Evolutionary conservation across 2,329 filamentous ascomycete species (phyloP), one percentile per base, ranked within the genome.

Genomic region (Fusarium burgessii): DNA sequence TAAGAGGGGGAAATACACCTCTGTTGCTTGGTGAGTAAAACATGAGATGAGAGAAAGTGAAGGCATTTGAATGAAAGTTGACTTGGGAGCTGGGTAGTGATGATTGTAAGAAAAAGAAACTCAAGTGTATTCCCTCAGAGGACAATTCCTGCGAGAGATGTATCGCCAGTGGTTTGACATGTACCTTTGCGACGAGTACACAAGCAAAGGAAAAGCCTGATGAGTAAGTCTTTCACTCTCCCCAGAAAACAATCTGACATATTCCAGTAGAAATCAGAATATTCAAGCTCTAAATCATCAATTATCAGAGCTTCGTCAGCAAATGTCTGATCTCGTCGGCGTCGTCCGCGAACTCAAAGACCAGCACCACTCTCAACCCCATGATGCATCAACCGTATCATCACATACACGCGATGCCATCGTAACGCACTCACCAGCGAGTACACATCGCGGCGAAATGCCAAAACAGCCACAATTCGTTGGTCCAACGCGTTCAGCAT

Each of bases 101-200:
- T 52, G 80, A 82, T 25, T 83, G 82, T 67, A 82, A 82, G 62
- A 81, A 79, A 41, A 71, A 80, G 32, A 83, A 83, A 60, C 79
- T 83, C 58, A 83, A 83, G 62, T 83, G 82, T 67, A 73, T 80
- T 40, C 77, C 77, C 3, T 62, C 65, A 1, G 70, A 72, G 7
- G 70, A 77, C 29, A 63, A 62, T 2, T 68, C 57, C 23, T 82
- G 80, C 43, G 75, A 80, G 62, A 64, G 80, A 49, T 82, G 80
- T 32, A 68, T 75, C 17, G 58, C 68, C 11, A 71, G 74, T 46
- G 77, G 77, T 1, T 56, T 77, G 17, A 57, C 54, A 1, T 81
- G 79, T 41, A 69, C 75, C 10, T 78, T 77, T 45, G 73, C 62
- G 12, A 62, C 67, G 9, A 61, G 55, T 14, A 29, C 62, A 1